Evolutionary conservation across 768 basidiomycete genomes (phyloP), one percentile per base, ranked within the genome.

Genomic region (Pleurotus citrinopileatus): DNA sequence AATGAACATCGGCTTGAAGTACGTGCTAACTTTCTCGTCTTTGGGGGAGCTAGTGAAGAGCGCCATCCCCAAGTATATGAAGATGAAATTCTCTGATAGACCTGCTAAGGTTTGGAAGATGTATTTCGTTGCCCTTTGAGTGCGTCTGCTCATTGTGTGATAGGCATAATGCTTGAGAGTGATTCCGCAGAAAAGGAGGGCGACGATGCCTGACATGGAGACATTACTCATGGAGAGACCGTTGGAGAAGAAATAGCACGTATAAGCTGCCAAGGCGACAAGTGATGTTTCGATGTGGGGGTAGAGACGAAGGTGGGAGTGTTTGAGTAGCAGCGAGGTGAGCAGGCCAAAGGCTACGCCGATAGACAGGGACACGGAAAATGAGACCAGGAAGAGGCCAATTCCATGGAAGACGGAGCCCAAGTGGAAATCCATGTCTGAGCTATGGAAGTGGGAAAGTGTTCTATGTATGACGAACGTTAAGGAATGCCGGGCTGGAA

Each of bases 81-180:
- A 99, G 70, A 99, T 98, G 68, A 98, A 99, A 68, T 98, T 98
- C 73, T 99, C 97, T 23, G 91, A 91, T 25, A 99, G 82, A 64
- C 94, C 90, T 0, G 97, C 94, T 46, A 98, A 86, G 0, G 90
- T 91, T 7, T 87, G 86, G 72, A 98, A 99, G 55, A 98, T 91
- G 76, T 95, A 97, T 70, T 96, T 95, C 25, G 87, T 92, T 10
- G 94, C 89, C 42, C 91, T 83, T 65, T 98, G 97, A 0, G 97
- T 98, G 51, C 91, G 83, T 23, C 83, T 84, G 8, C 94, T 96
- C 97, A 99, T 99, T 48, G 94, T 98, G 73, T 98, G 97, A 67
- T 97, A 98, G n/a, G 96, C 97, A 65, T 99, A 98, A 67, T 99
- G 97, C 71, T 99, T 99, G 61, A 99, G 81, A 3, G 97, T 99